Conservation (phyloP, 2,329 filamentous ascomycete genomes). For the Malbranchea cinnamomea region DNA sequence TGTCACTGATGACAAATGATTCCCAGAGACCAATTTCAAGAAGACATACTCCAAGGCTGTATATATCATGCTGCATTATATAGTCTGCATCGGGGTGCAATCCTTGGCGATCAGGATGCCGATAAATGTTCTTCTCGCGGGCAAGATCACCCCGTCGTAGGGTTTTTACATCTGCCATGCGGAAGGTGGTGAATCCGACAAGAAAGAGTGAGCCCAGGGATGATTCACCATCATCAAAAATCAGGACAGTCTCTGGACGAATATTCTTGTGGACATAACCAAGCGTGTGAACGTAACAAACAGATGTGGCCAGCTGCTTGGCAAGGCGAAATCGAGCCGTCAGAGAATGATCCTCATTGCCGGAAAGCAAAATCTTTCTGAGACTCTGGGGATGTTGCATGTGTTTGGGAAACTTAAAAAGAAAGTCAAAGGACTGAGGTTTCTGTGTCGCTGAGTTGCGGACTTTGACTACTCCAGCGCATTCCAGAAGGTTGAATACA, state of each 20-base stretch:
- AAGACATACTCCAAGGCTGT: slow-evolving; percentile 36
- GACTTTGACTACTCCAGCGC: slow-evolving; percentile 10
- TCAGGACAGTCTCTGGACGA: slow-evolving; percentile 16
- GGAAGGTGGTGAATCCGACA: slow-evolving; percentile 30
- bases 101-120: slow-evolving; percentile 34
- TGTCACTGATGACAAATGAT: slow-evolving; percentile 8
- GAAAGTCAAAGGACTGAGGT: neutral
- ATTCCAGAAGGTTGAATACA: slow-evolving; percentile 11
- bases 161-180: slow-evolving; percentile 19
- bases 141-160: slow-evolving; percentile 19
- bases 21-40: slow-evolving; percentile 37
- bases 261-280: slow-evolving; percentile 21
- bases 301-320: slow-evolving; percentile 12
- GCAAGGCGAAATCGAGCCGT: slow-evolving; percentile 12
- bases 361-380: neutral
- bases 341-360: slow-evolving; percentile 4
- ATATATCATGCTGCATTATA: slow-evolving; percentile 37
- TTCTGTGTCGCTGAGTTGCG: neutral
- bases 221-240: slow-evolving; percentile 9
- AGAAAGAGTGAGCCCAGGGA: slow-evolving; percentile 18
- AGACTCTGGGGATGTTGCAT: neutral
- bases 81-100: slow-evolving; percentile 21
- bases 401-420: neutral
- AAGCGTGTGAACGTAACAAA: slow-evolving; percentile 14
- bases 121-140: slow-evolving; percentile 30